Conservation (phyloP, 164 flowering plant genomes). For the Brasenia schreberi region DNA sequence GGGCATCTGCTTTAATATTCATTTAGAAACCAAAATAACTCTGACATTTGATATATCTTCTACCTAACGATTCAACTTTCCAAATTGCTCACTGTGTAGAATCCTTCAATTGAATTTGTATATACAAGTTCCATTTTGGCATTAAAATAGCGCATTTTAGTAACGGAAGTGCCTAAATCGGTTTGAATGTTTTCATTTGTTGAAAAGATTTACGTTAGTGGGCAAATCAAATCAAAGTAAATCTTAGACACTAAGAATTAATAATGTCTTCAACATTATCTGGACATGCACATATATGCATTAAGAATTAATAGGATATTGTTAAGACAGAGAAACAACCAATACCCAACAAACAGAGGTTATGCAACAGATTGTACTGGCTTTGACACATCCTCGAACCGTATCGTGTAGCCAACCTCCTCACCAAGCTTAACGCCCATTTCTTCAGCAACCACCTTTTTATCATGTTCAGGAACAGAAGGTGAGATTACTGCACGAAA, state of each 20-base stretch:
- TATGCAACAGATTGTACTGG: constrained; percentile 26
- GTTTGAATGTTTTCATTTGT: too few species aligned
- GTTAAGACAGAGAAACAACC: neutral
- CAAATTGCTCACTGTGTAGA: too few species aligned
- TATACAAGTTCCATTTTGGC: too few species aligned
- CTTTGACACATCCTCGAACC: constrained; percentile 79
- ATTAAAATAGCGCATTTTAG: too few species aligned
- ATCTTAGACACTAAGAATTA: neutral
- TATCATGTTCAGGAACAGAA: neutral
- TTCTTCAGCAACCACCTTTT: constrained; percentile 85
- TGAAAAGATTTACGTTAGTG: too few species aligned
- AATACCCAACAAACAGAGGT: neutral
- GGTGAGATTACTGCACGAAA: neutral
- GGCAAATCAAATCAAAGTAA: neutral
- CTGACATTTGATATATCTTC: too few species aligned
- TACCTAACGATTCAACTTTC: too few species aligned
- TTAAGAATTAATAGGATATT: neutral
- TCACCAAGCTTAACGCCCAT: constrained; percentile 96
- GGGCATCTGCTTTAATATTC: too few species aligned
- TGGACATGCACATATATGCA: neutral
- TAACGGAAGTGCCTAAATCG: too few species aligned
- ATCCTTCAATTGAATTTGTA: too few species aligned
- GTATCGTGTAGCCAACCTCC: constrained; percentile 91
- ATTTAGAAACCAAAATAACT: too few species aligned
- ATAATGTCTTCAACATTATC: neutral